These are phyloP conservation scores for Aspergillus floridensis DNA, from an alignment of 2,329 filamentous ascomycete species.

Conservation along the genomic window DNA sequence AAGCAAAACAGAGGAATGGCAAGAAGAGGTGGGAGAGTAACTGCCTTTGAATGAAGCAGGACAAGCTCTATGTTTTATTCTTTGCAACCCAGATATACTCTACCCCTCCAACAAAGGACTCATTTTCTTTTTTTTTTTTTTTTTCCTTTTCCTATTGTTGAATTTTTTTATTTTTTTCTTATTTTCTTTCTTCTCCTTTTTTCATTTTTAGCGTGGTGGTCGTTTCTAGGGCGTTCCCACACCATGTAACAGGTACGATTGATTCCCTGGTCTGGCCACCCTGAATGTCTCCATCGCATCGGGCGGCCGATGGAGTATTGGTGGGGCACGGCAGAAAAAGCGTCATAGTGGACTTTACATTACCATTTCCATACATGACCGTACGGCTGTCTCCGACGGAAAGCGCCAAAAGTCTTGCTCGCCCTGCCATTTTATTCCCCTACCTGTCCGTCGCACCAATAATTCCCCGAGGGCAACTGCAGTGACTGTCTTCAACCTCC, in stretches of 20 bases:
- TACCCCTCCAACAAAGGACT: not conserved
- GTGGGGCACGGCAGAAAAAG: slow-evolving; percentile 17
- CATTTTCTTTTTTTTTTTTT: slow-evolving; percentile 18
- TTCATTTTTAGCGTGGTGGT: slow-evolving; percentile 16
- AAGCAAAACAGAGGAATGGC: slow-evolving; percentile 9
- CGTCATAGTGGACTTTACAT: slow-evolving; percentile 30
- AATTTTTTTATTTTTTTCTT: slow-evolving; percentile 19
- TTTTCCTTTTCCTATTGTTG: slow-evolving; percentile 13
- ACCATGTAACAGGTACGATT: slow-evolving; percentile 23
- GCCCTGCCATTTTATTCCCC: not conserved
- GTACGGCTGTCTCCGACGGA: slow-evolving; percentile 9
- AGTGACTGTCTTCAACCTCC: no score
- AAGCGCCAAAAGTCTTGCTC: not conserved
- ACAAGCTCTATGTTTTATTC: slow-evolving; percentile 13
- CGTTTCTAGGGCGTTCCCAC: slow-evolving; percentile 28
- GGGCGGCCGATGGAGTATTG: slow-evolving; percentile 14
- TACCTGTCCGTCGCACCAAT: not conserved
- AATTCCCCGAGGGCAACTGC: slow-evolving; percentile 1
- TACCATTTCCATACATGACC: slow-evolving; percentile 19
- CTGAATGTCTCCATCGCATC: slow-evolving; percentile 15
- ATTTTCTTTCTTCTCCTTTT: slow-evolving; percentile 20
- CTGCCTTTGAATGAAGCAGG: slow-evolving; percentile 22
- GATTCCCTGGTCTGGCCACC: slow-evolving; percentile 27
- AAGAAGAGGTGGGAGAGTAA: slow-evolving; percentile 17
- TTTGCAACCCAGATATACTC: slow-evolving; percentile 8